phyloP scores from a whole-genome alignment of 805 yeast genomes.

The Candida dajiaensis region DNA sequence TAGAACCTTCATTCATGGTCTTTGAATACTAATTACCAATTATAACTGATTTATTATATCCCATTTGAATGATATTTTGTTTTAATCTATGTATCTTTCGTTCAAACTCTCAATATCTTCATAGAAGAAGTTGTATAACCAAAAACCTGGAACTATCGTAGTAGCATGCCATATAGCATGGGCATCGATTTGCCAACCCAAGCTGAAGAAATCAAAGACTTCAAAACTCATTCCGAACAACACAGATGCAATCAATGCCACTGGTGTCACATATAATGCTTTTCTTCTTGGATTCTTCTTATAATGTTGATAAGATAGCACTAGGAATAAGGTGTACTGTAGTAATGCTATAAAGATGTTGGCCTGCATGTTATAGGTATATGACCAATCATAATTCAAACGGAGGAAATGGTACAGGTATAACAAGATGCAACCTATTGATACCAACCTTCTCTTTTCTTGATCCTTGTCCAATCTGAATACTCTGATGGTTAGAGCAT shows the following conservation, averaged over 20 bases:
- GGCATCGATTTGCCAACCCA: constrained; percentile 70
- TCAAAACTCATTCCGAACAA: constrained; percentile 82
- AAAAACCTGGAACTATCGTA: constrained; percentile 75
- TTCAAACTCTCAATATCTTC: constrained; percentile 39
- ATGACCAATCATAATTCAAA: constrained; percentile 72
- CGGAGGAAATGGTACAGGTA: constrained; percentile 63
- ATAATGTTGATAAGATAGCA: constrained; percentile 28
- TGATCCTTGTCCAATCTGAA: constrained; percentile 46
- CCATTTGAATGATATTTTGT: background rate
- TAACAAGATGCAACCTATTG: constrained; percentile 38
- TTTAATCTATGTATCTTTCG: constrained; percentile 9
- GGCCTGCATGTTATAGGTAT: constrained; percentile 90
- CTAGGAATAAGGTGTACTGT: constrained; percentile 48
- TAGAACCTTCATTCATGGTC: background rate
- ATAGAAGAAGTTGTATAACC: constrained; percentile 61
- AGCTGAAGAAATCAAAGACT: constrained; percentile 80
- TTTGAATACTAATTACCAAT: background rate
- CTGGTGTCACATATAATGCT: constrained; percentile 38
- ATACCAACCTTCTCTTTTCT: constrained; percentile 33
- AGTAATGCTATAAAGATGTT: constrained; percentile 73
- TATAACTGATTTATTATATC: background rate
- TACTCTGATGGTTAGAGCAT: constrained; percentile 56
- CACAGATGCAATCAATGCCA: constrained; percentile 45
- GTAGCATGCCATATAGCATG: constrained; percentile 92
- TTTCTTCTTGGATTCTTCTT: constrained; percentile 7